phyloP scores from a whole-genome alignment of 352 stramenopile species.

The Saprolegnia diclina region DNA sequence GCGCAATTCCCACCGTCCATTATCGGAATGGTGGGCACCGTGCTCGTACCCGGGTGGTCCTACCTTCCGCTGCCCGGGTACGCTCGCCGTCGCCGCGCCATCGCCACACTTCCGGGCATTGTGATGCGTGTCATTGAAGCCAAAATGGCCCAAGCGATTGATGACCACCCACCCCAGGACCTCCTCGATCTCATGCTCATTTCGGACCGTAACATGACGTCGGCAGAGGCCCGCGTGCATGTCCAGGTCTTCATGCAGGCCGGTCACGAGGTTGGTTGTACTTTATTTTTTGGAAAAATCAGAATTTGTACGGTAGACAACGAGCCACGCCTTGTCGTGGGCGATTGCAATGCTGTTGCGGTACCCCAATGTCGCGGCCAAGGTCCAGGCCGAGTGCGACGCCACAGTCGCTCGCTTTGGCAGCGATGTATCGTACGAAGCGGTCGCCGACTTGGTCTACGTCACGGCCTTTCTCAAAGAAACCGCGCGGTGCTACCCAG shows the following conservation, averaged over 20 bases:
- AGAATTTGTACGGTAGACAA: no score
- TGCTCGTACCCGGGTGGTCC: neutral
- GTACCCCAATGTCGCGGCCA: neutral
- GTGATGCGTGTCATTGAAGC: neutral
- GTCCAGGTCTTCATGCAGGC: neutral
- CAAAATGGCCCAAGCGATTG: neutral
- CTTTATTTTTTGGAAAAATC: no score
- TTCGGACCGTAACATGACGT: neutral
- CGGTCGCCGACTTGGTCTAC: neutral
- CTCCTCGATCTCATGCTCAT: neutral
- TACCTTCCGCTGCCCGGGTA: neutral
- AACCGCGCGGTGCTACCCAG: neutral
- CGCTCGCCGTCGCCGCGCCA: neutral
- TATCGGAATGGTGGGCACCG: neutral
- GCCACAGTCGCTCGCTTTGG: neutral
- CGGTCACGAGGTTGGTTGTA: neutral
- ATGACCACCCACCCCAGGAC: neutral
- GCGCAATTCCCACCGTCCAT: neutral
- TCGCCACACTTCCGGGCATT: neutral
- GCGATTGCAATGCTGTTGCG: neutral
- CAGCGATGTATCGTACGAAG: neutral
- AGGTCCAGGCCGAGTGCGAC: neutral
- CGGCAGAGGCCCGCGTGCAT: neutral
- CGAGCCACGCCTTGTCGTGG: neutral
- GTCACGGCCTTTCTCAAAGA: neutral